A percentile compares a stretch with the other conserved stretches of the same genome.
phyloP scores from a whole-genome alignment of 345 rosid species.

The Hirschfeldia incana region DNA sequence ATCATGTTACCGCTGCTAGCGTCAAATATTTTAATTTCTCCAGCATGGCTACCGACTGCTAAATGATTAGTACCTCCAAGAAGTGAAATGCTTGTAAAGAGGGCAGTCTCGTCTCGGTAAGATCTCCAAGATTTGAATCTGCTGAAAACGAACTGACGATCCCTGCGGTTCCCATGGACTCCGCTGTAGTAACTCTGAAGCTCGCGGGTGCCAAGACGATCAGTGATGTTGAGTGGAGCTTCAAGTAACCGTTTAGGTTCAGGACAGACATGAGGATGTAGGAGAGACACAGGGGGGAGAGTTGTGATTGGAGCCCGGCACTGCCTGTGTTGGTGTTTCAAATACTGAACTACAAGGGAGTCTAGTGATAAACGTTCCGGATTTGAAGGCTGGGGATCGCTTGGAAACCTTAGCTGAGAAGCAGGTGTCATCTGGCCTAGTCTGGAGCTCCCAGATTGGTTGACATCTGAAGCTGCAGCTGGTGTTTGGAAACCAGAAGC shows the following conservation, averaged over 20 bases:
- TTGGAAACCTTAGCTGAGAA: constrained; percentile 51
- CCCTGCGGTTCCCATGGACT: constrained; percentile 90
- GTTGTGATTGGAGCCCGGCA: constrained; percentile 99
- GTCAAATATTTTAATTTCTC: constrained; percentile 81
- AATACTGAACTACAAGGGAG: constrained; percentile 83
- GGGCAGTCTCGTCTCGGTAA: constrained; percentile 84
- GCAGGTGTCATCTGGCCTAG: constrained; percentile 49
- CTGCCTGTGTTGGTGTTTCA: constrained; percentile 98
- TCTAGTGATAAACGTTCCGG: constrained; percentile 82
- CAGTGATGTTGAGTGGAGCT: constrained; percentile 84
- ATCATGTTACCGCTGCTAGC: constrained; percentile 63
- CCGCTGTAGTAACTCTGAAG: constrained; percentile 76
- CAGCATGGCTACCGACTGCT: constrained; percentile 89
- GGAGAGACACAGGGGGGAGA: constrained; percentile 91
- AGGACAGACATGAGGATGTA: constrained; percentile 95
- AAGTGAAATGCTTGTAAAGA: constrained; percentile 78
- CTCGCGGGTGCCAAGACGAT: constrained; percentile 85
- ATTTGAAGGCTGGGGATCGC: constrained; percentile 60
- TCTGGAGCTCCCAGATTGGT: constrained; percentile 50
- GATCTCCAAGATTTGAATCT: constrained; percentile 95
- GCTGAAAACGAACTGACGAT: constrained; percentile 94
- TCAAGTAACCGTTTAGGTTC: constrained; percentile 92
- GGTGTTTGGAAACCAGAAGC: constrained; percentile 62
- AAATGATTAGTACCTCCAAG: constrained; percentile 75
- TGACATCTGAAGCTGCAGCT: constrained; percentile 50